A percentile compares a stretch with the other conserved stretches of the same genome.
phyloP scores from a whole-genome alignment of 441 rosid genomes.

The Syzygium malaccense region DNA sequence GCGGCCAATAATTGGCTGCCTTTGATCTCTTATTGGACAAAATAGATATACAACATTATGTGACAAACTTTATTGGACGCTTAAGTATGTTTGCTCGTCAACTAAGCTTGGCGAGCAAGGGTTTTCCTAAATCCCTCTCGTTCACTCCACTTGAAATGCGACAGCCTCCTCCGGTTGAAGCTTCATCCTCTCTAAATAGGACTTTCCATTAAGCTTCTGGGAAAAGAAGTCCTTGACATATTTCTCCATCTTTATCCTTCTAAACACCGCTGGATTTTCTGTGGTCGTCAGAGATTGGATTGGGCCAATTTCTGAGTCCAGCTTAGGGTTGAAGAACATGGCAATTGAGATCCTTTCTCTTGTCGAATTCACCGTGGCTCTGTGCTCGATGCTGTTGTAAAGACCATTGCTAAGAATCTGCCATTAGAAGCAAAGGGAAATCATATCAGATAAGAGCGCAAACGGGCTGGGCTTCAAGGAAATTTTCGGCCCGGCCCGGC shows the following conservation, averaged over 20 bases:
- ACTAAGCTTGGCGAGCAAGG: background rate
- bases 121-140: background rate
- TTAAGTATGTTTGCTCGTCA: background rate
- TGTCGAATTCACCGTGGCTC: background rate
- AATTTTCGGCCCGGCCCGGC: background rate
- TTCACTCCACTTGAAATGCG: background rate
- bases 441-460: background rate
- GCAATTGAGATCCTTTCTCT: slow-evolving; percentile 2
- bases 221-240: background rate
- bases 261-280: background rate
- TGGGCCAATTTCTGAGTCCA: slow-evolving; percentile 1
- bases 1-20: too few species aligned
- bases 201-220: background rate
- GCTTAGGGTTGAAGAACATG: background rate
- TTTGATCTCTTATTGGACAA: background rate
- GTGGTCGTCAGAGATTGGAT: background rate
- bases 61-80: background rate
- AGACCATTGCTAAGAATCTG: slow-evolving; percentile 1
- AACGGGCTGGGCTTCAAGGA: background rate
- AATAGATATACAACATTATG: too few species aligned
- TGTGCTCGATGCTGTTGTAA: background rate
- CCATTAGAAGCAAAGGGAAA: background rate
- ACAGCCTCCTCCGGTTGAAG: background rate
- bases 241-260: background rate
- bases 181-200: background rate